Base-by-base conservation (phyloP, 768 basidiomycete species). In the Kwoniella mangroviensis region DNA sequence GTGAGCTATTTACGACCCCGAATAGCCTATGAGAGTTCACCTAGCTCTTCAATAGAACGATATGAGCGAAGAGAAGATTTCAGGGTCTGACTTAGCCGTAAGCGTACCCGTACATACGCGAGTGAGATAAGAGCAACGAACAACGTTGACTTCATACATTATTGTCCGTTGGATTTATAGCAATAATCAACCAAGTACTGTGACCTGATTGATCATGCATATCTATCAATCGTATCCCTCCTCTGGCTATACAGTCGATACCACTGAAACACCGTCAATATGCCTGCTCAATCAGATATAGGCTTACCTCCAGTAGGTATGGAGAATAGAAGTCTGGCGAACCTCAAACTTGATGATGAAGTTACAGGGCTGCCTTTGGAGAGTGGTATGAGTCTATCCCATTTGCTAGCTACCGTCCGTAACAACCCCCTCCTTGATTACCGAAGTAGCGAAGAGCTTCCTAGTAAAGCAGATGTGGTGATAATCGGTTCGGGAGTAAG, bases 401-500 rank as follows among this genome's bases (percentile, higher is more conserved):
- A 64, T 22, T 75, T 74, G 76, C 72, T 75, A 40, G 24, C 56
- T 19, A 59, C 69, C 5, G 69, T 69, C 22, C 28, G 74, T 53
- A 67, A 64, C 22, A 65, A 78, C 28, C 74, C 76, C 3, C 43
- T 78, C 2, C 43, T 75, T 7, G 74, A 78, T 59, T 34, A 53
- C 22, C 67, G 76, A 12, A 70, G 68, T 51, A 61, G 64, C 10
- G 65, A 71, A 19, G 40, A 62, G 17, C 55, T 77, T 4, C 71
- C 76, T 4, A 24, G 64, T 6, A 51, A 63, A 21, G 76, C 72
- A 22, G 74, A 78, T 45, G 68, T 75, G 10, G 74, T 78, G 24
- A 73, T 78, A 43, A 65, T 78, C 24, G 76, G 76, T 12, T 73
- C 71, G 21, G 71, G 56, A 68, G 76, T 78, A 57, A 61, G 74